Base-by-base conservation (phyloP, 148 eudicot genomes). In the Mesembryanthemum crystallinum region DNA sequence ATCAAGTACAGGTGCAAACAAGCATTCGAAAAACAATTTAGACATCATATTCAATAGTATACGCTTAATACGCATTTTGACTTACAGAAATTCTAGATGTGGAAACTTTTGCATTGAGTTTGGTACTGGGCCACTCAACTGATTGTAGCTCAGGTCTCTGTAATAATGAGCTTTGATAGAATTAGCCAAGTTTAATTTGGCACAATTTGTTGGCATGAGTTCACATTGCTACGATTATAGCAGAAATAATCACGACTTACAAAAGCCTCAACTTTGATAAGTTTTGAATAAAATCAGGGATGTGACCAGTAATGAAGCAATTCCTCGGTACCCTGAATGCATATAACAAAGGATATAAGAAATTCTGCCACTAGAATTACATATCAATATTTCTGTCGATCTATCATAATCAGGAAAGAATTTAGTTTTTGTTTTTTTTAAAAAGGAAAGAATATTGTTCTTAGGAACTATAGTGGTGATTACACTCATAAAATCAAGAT, bases 131-230 rank as follows among this genome's bases (percentile, higher is more conserved):
- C 92, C 90, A 63, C 77, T 84, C 77, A 89, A 68, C 76, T 63
- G 79, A 76, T 89, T 87, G 82, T 79, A 85, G 78, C 89, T 87
- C 73, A 89, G 77, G 75, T 89, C 93, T 60, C 93, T 89, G 87
- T 79, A 77, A 67, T 12, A 35, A 54, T 74, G 64, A 60, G 24
- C 54, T 55, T 27, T 17, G 37, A 39, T 14, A 64, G 20, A 57
- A 23, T 60, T 23, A 69, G 30, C 5, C 9, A 14, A 6, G 27
- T n/a, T 18, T 39, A 1, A 37, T 6, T 8, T 35, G 49, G 25
- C 0, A n/a, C 33, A 33, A 8, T 17, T 72, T 37, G 7, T 4
- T 57, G 61, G n/a, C 8, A 57, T 7, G 15, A 18, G 59, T 5
- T 54, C 20, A 57, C 0, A n/a, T 7, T 5, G 0, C 24, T n/a